Percentiles rank a stretch among this genome's conserved stretches.
Evolutionary conservation across 106 monocot genomes (phyloP).

Genomic region (Triglochin maritima): DNA sequence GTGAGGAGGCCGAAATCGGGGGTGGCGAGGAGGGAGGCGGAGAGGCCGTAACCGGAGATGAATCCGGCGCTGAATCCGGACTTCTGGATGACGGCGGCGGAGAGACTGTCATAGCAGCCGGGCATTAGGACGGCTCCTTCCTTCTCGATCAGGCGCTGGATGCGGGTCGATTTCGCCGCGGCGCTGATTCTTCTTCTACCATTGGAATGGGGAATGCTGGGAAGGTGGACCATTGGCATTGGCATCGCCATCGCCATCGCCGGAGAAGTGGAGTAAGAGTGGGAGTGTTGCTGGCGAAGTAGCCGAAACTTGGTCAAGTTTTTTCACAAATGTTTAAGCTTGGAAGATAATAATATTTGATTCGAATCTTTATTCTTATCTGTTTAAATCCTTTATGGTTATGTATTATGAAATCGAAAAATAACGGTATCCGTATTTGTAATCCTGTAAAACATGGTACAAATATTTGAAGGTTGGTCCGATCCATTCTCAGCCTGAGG

Average conservation of each 20-base stretch:
- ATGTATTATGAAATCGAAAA: too few relatives aligned
- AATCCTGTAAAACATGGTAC: too few relatives aligned
- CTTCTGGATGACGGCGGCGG: slow-evolving; percentile 39
- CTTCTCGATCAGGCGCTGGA: slow-evolving; percentile 40
- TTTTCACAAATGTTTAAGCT: too few relatives aligned
- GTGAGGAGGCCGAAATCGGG: slow-evolving; percentile 34
- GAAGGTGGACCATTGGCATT: not conserved
- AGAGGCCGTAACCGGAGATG: slow-evolving; percentile 52
- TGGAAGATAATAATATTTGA: too few relatives aligned
- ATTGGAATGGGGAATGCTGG: not conserved
- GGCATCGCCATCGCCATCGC: not conserved
- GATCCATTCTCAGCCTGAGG: too few relatives aligned
- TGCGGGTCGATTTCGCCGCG: slow-evolving; percentile 12
- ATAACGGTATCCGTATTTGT: too few relatives aligned
- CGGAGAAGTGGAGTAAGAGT: not conserved
- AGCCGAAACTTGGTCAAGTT: not conserved
- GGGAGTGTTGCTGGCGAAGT: not conserved
- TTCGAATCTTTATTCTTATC: too few relatives aligned
- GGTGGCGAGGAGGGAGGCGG: slow-evolving; percentile 30
- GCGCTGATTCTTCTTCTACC: not conserved
- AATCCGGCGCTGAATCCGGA: slow-evolving; percentile 49
- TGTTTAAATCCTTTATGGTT: too few relatives aligned
- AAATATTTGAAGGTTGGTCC: too few relatives aligned
- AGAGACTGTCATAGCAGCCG: slow-evolving; percentile 45
- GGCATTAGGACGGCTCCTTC: slow-evolving; percentile 44